These are phyloP conservation scores for Nyctanthes arbortristis DNA, from an alignment of 257 asterid genomes.

Conservation along the genomic window DNA sequence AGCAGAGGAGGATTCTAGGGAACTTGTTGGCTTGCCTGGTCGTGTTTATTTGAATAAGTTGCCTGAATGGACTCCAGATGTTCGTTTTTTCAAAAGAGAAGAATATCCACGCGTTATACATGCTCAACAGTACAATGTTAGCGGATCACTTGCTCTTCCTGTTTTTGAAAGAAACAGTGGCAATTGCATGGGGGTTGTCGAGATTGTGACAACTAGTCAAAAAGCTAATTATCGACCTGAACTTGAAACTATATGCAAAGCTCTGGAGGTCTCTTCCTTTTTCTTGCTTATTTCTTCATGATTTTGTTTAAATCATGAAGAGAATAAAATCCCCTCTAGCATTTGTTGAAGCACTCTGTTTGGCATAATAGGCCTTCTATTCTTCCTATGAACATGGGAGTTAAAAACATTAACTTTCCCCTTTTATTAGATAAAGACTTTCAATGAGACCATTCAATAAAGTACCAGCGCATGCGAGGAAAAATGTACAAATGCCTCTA, in stretches of 20 bases:
- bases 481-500: not conserved
- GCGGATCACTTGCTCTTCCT: constrained; percentile 77
- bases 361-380: not conserved
- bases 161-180: constrained; percentile 71
- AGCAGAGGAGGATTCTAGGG: constrained; percentile 55
- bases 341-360: not conserved
- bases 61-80: constrained; percentile 83
- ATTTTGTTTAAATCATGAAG: constrained; percentile 1
- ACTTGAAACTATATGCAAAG: constrained; percentile 64
- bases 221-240: constrained; percentile 54
- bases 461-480: not conserved
- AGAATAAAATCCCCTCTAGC: not conserved
- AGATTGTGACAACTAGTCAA: constrained; percentile 64
- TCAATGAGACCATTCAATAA: not conserved
- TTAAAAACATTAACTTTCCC: not conserved
- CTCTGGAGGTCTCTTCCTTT: constrained; percentile 53
- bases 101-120: constrained; percentile 58
- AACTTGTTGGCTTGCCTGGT: constrained; percentile 62
- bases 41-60: constrained; percentile 70
- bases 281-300: not conserved
- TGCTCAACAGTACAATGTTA: constrained; percentile 53
- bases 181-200: constrained; percentile 70
- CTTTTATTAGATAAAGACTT: not conserved
- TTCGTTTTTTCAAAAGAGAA: constrained; percentile 55
- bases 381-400: not conserved